Evolutionary conservation across 2,329 filamentous ascomycete species (phyloP).

Genomic region (Diaporthe sp.): DNA sequence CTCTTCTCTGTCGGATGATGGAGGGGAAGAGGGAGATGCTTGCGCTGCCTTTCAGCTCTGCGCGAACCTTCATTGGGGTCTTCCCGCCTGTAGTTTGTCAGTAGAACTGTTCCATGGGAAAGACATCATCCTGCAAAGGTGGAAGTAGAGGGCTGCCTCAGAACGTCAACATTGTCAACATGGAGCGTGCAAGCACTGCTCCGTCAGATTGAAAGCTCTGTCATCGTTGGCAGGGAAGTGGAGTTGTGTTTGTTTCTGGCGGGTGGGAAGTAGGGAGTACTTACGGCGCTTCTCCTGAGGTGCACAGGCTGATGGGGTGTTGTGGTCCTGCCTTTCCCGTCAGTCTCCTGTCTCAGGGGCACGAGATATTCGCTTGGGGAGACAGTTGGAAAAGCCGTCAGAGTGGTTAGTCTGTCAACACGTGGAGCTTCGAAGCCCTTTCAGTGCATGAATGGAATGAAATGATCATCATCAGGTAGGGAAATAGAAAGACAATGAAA

Average conservation of each 20-base stretch:
- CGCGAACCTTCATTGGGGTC: rapidly evolving
- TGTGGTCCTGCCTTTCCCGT: background rate
- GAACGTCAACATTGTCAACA: background rate
- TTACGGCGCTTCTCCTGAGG: background rate
- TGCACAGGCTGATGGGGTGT: background rate
- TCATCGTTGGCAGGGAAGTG: background rate
- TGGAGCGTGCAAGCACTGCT: background rate
- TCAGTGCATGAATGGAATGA: background rate
- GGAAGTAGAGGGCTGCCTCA: background rate
- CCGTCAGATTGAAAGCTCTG: background rate
- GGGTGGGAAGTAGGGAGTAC: background rate
- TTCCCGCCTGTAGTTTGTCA: background rate
- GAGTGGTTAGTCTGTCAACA: background rate
- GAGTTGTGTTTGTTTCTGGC: too few relatives aligned
- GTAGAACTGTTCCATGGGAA: background rate
- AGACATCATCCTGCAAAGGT: background rate
- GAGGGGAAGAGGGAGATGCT: background rate
- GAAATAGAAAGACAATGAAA: background rate
- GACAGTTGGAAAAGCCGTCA: background rate
- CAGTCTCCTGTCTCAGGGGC: background rate
- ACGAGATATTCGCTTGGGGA: background rate
- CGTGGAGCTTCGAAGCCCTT: background rate
- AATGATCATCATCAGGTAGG: background rate
- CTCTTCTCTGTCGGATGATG: background rate
- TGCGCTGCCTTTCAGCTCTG: background rate